Evolutionary conservation across 2,329 filamentous ascomycete genomes (phyloP).

Genomic region (Cladophialophora exuberans): DNA sequence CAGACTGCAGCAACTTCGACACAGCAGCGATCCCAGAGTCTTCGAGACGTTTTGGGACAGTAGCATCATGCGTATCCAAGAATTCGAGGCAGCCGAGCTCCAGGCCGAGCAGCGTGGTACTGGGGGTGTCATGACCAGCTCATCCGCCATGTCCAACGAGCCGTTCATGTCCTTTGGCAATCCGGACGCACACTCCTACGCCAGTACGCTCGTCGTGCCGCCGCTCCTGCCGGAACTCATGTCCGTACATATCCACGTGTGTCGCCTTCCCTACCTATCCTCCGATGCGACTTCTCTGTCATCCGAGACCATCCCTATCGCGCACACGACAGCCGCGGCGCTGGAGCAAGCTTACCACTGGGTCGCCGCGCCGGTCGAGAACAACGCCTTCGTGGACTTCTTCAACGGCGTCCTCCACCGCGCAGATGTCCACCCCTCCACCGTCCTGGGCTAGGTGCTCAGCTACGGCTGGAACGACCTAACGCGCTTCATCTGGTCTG

Average conservation of each 20-base stretch:
- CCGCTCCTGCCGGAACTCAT: slow-evolving; percentile 19
- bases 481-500: slow-evolving; percentile 21
- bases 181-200: slow-evolving; percentile 2
- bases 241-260: slow-evolving; percentile 22
- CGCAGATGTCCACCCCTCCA: slow-evolving; percentile 4
- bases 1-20: slow-evolving; percentile 14
- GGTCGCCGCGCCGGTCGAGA: slow-evolving; percentile 20
- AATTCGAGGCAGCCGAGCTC: slow-evolving; percentile 11
- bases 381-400: slow-evolving; percentile 14
- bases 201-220: neutral
- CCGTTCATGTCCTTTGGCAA: slow-evolving; percentile 14
- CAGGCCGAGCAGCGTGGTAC: neutral
- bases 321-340: neutral
- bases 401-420: slow-evolving; percentile 19
- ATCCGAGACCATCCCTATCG: neutral
- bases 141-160: slow-evolving; percentile 7
- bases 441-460: slow-evolving; percentile 21
- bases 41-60: slow-evolving; percentile 21
- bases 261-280: neutral
- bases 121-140: neutral
- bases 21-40: slow-evolving; percentile 13
- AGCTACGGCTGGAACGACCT: slow-evolving; percentile 31
- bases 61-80: slow-evolving; percentile 24
- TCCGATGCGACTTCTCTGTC: no score
- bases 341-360: slow-evolving; percentile 23